Evolutionary conservation across 179 eudicot species (phyloP), one percentile per base, ranked within the genome.

Genomic region (Spinacia oleracea): DNA sequence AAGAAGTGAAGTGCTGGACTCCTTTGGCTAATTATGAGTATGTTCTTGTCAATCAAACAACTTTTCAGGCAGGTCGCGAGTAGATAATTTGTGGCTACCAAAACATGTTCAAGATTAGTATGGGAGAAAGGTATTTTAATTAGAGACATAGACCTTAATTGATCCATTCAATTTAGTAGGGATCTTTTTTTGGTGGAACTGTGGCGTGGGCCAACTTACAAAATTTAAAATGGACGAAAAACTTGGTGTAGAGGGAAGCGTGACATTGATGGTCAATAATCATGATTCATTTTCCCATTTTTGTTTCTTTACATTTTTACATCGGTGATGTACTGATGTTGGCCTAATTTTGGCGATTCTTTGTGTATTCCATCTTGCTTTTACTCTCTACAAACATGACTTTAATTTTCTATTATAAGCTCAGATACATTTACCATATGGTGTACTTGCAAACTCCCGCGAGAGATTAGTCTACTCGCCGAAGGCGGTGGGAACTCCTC

Each of bases 261-360:
- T 55, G 80, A 83, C 76, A 70, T 75, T 74, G 84, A 82, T 74
- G 56, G 75, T 64, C 78, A 66, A 70, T 7, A 9, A 9, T 67
- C 48, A 67, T 35, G 40, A 34, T 43, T 70, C 15, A 31, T 76
- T 18, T 66, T 66, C 78, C 80, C 0, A 43, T 70, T 23, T 15
- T 32, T 32, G 10, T 6, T 35, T 35, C 34, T 29, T 72, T 51
- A 9, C 43, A 50, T 29, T 48, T 70, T n/a, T 20, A 16, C 29
- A 72, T 72, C 15, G 31, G 9, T 72, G 62, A 15, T 66, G 14
- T n/a, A n/a, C n/a, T n/a, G n/a, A n/a, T n/a, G 64, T 73, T 77
- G 77, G 74, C 80, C 68, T 71, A 81, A 72, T 56, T 76, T 76
- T 46, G 9, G 38, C 25, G 27, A 50, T n/a, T 56, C 23, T 73